Evolutionary conservation across 2,329 filamentous ascomycete species (phyloP).

Genomic region (Ceratocystis papillata): DNA sequence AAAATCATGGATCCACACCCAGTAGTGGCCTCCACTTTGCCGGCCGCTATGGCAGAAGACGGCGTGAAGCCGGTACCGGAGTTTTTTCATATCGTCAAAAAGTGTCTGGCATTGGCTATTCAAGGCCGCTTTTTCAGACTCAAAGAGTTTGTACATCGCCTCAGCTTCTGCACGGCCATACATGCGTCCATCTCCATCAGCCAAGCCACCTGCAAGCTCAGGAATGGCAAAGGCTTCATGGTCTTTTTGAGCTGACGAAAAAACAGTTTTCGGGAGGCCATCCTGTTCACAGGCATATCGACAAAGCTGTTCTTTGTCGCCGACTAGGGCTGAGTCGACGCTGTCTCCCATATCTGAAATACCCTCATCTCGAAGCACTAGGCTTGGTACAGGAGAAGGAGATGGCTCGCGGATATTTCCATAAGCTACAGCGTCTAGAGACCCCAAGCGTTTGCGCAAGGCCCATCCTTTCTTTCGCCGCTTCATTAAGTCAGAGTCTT

Average conservation of each 20-base stretch:
- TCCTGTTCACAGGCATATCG: conserved; percentile 19
- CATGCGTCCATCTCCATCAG: background rate
- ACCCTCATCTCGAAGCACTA: background rate
- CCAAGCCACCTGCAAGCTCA: background rate
- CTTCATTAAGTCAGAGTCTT: conserved; percentile 50
- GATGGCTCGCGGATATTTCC: conserved; percentile 13
- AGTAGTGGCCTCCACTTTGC: conserved; percentile 76
- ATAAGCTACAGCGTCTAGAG: conserved; percentile 14
- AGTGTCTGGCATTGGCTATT: conserved; percentile 35
- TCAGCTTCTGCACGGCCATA: conserved; percentile 10
- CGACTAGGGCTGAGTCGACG: background rate
- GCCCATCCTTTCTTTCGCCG: conserved; percentile 63
- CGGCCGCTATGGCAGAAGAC: conserved; percentile 82
- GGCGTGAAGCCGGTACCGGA: conserved; percentile 75
- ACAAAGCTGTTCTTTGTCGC: conserved; percentile 5
- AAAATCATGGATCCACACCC: conserved; percentile 93
- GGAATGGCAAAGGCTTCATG: background rate
- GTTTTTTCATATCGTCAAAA: conserved; percentile 52
- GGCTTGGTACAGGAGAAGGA: background rate
- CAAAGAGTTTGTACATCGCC: conserved; percentile 26
- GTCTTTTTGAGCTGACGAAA: conserved; percentile 5
- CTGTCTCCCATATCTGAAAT: background rate
- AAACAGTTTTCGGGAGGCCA: conserved; percentile 1
- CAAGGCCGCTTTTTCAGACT: conserved; percentile 33
- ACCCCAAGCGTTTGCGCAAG: conserved; percentile 32